phyloP scores from a whole-genome alignment of 1,139 yeast species.

The Pichiaceae sp. region DNA sequence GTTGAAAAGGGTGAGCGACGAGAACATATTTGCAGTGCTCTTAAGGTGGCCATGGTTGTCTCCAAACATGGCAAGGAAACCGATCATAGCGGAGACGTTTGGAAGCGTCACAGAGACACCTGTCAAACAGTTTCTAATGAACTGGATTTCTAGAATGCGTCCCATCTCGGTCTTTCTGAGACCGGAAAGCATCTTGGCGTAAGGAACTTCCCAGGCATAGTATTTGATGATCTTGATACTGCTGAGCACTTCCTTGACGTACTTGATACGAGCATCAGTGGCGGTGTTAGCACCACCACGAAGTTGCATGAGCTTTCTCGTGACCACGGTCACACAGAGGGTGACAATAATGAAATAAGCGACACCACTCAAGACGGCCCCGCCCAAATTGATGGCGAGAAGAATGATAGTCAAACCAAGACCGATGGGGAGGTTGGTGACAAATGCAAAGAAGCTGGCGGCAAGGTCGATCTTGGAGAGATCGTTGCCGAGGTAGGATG shows the following conservation, averaged over 20 bases:
- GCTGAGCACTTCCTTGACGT: constrained; percentile 36
- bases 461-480: constrained; percentile 76
- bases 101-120: constrained; percentile 40
- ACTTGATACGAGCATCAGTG: constrained; percentile 37
- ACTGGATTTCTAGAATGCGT: constrained; percentile 35
- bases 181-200: constrained; percentile 29
- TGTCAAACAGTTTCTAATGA: constrained; percentile 34
- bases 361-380: constrained; percentile 40
- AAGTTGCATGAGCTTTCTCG: constrained; percentile 28
- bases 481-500: constrained; percentile 73
- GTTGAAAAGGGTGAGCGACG: constrained; percentile 44
- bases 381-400: constrained; percentile 64
- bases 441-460: constrained; percentile 58
- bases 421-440: constrained; percentile 56
- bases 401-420: constrained; percentile 53
- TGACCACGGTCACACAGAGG: constrained; percentile 15
- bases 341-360: constrained; percentile 25
- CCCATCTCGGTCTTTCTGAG: constrained; percentile 36
- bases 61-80: constrained; percentile 41
- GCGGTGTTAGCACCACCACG: constrained; percentile 31
- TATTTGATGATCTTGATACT: constrained; percentile 42
- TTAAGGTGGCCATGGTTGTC: constrained; percentile 12
- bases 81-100: constrained; percentile 38
- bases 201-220: constrained; percentile 48
- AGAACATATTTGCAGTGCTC: constrained; percentile 35